Evolutionary conservation across 78 protist genomes (phyloP), one percentile per base, ranked within the genome.

Genomic region (Paratrimastix pyriformis): DNA sequence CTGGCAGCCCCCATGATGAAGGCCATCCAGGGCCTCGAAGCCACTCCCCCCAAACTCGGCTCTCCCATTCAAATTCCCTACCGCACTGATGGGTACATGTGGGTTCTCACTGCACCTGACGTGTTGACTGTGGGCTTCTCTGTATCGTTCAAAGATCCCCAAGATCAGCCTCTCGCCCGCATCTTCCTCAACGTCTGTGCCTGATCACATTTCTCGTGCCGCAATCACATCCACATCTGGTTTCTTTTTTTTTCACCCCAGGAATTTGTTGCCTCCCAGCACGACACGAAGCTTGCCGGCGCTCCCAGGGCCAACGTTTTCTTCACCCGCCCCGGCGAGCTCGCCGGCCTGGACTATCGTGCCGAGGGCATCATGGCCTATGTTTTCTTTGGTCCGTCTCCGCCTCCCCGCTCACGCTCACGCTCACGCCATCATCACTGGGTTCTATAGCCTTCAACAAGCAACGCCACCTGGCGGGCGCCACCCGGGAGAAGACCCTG

Each of bases 1-100:
- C 72, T 85, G 48, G 84, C 89, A 7, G 89, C 87, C 8, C 92
- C 89, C 42, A 80, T 88, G 44, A 77, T 70, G 43, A 74, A 79
- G 84, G 90, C 55, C 4, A 68, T 81, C 71, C 66, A 60, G 32
- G 76, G 15, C 42, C 24, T 4, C 45, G 60, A 35, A 6, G 33
- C 7, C 35, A 30, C 80, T 35, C 6, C 59, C 24, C 9, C 2
- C 43, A 73, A 77, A 13, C 32, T 38, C 13, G 71, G 71, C 40
- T 75, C 75, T 8, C 58, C 69, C 15, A 77, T 79, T 35, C 46
- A 79, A 29, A 75, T 83, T 52, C 66, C 69, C 72, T 83, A 79
- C 66, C 87, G 83, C 73, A 66, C 54, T 26, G 89, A 80, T n/a
- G 79, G 71, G 65, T 26, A 74, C n/a, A 72, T 85, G 68, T 82